Percentiles rank a stretch among this genome's conserved stretches.
These are phyloP conservation scores for Chaetomium tenue DNA, from an alignment of 495 filamentous ascomycete species.

Conservation along the genomic window DNA sequence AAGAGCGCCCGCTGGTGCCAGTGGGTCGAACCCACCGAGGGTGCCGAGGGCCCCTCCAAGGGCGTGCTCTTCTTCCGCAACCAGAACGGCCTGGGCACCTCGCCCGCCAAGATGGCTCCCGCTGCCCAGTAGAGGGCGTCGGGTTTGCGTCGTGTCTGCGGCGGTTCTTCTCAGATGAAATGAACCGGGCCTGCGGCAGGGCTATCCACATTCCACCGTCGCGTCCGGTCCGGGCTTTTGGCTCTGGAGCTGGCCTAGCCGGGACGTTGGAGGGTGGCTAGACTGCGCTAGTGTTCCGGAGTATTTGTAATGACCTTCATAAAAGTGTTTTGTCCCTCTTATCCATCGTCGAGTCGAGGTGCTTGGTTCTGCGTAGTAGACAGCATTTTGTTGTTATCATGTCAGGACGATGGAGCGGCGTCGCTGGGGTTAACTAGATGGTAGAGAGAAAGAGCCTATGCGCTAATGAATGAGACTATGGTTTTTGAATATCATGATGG, in stretches of 20 bases:
- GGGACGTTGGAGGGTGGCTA: too few relatives aligned
- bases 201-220: background rate
- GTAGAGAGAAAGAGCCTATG: constrained; percentile 6
- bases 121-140: background rate
- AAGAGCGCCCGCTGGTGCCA: constrained; percentile 67
- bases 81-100: constrained; percentile 69
- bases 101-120: constrained; percentile 46
- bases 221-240: background rate
- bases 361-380: background rate
- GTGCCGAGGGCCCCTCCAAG: constrained; percentile 61
- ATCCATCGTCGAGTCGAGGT: background rate
- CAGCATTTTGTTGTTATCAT: background rate
- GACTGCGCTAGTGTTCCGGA: background rate
- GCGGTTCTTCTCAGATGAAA: background rate
- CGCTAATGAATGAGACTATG: constrained; percentile 13
- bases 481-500: background rate
- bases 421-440: constrained; percentile 2
- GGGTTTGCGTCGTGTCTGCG: background rate
- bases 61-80: constrained; percentile 71
- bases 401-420: background rate
- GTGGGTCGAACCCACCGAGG: constrained; percentile 69
- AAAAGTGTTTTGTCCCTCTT: background rate
- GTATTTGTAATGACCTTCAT: background rate
- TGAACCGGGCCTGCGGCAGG: background rate
- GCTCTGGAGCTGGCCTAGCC: background rate